Evolutionary conservation across 352 stramenopile species (phyloP), one percentile per base, ranked within the genome.

Genomic region (Pythium myriotylum): DNA sequence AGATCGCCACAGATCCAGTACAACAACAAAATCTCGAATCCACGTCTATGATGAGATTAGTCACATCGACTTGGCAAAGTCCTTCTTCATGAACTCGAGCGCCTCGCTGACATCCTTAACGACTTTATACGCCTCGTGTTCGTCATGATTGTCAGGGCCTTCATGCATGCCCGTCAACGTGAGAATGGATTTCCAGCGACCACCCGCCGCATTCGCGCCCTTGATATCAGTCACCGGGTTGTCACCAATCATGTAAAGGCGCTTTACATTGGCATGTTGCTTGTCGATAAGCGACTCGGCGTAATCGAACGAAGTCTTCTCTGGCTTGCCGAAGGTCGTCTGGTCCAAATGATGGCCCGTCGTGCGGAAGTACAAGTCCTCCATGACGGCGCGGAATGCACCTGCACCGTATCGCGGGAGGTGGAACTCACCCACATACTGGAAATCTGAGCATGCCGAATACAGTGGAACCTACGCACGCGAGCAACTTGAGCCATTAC

Each of bases 181-280:
- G 9, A 95, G 67, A 23, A 95, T 73, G n/a, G 84, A 92, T 62
- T 89, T 90, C 86, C 86, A 95, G 26, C 84, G 80, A 1, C 80
- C 79, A 35, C 82, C 84, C 16, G 80, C 80, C 23, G 76, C 67
- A 32, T 94, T 93, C 17, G 86, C 86, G 8, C 86, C 86, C 47
- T 86, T 79, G 70, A 95, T 90, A 48, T 95, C 86, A 14, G 86
- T 94, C 59, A 68, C 71, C 1, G 86, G 84, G 67, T 95, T 95
- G 69, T 95, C 86, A 45, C 86, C 86, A 23, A 95, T 74, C 86
- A 95, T 95, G 73, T 95, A 95, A 57, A 95, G 86, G 37, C 76
- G 70, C 47, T 89, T 67, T 5, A 94, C 79, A 37, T 84, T 57
- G 22, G 60, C 63, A 70, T 85, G 77, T 54, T 95, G 86, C 24